Evolutionary conservation across 164 flowering plant species (phyloP).

Genomic region (Magnolia changhungtana): DNA sequence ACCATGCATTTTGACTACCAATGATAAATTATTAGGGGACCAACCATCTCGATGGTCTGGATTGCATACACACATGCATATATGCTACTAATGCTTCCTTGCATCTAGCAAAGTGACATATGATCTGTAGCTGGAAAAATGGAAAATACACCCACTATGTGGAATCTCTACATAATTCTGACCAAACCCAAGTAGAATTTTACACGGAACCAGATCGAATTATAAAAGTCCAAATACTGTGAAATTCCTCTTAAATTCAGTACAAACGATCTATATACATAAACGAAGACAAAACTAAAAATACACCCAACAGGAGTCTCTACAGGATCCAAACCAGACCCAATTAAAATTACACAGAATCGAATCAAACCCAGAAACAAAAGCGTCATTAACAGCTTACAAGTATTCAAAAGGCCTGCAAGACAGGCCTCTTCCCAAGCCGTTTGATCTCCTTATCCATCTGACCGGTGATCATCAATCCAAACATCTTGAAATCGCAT

Average conservation of each 20-base stretch:
- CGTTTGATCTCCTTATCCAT: conserved; percentile 93
- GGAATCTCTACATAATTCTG: no score
- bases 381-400: background rate
- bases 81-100: no score
- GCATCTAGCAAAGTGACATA: no score
- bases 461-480: conserved; percentile 80
- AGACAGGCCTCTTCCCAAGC: conserved; percentile 86
- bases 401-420: conserved; percentile 22
- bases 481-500: conserved; percentile 94
- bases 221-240: background rate
- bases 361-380: background rate
- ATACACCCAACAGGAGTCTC: background rate
- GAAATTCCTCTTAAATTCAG: background rate
- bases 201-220: no score
- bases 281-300: background rate
- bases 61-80: no score
- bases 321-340: background rate
- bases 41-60: no score
- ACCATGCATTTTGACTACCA: no score
- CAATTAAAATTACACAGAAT: background rate
- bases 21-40: no score
- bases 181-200: no score
- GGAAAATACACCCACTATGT: no score
- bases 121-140: no score
- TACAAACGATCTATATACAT: background rate